phyloP scores from a whole-genome alignment of 73 alveolate species.

The Paramecium bursaria region DNA sequence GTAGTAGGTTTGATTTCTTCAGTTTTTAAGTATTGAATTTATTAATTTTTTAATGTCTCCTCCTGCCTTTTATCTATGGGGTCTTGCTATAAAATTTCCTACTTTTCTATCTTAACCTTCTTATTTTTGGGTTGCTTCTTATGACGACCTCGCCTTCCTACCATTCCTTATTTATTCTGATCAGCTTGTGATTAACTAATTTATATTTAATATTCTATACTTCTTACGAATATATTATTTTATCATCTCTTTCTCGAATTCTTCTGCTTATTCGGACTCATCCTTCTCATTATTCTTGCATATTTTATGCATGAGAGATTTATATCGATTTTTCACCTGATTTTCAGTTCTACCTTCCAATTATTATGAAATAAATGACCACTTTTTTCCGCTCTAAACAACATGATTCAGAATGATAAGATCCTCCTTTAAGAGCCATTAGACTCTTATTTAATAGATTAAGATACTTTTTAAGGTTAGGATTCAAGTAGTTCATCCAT shows the following conservation, averaged over 20 bases:
- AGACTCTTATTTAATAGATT: not conserved
- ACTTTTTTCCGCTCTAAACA: slow-evolving; percentile 58
- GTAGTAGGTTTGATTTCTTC: not conserved
- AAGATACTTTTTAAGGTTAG: slow-evolving; percentile 29
- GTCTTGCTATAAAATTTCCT: slow-evolving; percentile 7
- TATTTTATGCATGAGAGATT: slow-evolving; percentile 54
- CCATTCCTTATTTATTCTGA: slow-evolving; percentile 17
- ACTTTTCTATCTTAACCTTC: not conserved
- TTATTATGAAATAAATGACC: slow-evolving; percentile 63
- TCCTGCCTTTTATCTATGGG: not conserved
- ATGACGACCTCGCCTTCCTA: slow-evolving; percentile 49
- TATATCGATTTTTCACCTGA: slow-evolving; percentile 68
- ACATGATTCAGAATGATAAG: slow-evolving; percentile 19
- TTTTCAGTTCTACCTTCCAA: slow-evolving; percentile 65
- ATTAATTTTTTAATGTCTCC: not conserved
- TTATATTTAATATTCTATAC: not conserved
- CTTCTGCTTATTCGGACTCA: no score
- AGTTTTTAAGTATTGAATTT: not conserved
- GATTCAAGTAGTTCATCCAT: slow-evolving; percentile 62
- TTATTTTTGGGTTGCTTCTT: slow-evolving; percentile 36
- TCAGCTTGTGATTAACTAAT: slow-evolving; percentile 26
- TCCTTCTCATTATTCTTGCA: slow-evolving; percentile 63
- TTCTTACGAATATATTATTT: slow-evolving; percentile 17
- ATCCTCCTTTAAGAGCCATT: slow-evolving; percentile 51
- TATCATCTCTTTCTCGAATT: no score